Conservation (phyloP, 345 rosid genomes). For the Citrus glauca region DNA sequence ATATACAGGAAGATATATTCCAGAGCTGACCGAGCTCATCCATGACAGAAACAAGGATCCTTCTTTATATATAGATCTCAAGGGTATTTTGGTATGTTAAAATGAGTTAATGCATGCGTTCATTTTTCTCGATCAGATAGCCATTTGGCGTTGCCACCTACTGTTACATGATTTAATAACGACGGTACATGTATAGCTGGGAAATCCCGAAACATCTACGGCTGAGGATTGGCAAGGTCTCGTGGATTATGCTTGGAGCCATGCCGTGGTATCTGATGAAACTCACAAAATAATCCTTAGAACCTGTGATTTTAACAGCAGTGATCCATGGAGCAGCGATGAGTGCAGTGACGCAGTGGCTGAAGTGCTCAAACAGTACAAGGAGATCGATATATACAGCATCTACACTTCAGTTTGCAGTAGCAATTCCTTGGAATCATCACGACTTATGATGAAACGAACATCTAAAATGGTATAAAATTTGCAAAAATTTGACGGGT, state of each 20-base stretch:
- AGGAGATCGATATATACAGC: conserved; percentile 74
- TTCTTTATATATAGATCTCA: conserved; percentile 52
- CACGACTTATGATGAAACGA: conserved; percentile 32
- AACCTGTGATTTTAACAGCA: conserved; percentile 61
- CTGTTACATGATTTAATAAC: background rate
- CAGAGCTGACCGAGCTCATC: conserved; percentile 74
- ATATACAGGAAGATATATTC: conserved; percentile 73
- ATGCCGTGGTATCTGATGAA: conserved; percentile 85
- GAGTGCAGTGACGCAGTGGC: conserved; percentile 51
- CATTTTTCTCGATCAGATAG: background rate
- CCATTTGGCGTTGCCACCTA: background rate
- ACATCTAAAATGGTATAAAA: conserved; percentile 45
- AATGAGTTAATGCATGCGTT: background rate
- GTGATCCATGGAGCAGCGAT: conserved; percentile 52
- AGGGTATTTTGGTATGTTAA: conserved; percentile 71
- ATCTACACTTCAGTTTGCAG: conserved; percentile 70
- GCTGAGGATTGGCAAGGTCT: conserved; percentile 83
- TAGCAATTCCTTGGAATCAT: background rate
- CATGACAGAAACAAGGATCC: conserved; percentile 57
- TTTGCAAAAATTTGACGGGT: too few relatives aligned
- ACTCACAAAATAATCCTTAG: conserved; percentile 45
- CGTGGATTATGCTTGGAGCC: conserved; percentile 95
- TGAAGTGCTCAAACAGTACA: conserved; percentile 62
- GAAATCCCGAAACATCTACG: conserved; percentile 79
- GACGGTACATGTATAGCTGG: conserved; percentile 40